Conservation (phyloP, 371 early-diverging fungal genomes). For the Mucor mucedo region DNA sequence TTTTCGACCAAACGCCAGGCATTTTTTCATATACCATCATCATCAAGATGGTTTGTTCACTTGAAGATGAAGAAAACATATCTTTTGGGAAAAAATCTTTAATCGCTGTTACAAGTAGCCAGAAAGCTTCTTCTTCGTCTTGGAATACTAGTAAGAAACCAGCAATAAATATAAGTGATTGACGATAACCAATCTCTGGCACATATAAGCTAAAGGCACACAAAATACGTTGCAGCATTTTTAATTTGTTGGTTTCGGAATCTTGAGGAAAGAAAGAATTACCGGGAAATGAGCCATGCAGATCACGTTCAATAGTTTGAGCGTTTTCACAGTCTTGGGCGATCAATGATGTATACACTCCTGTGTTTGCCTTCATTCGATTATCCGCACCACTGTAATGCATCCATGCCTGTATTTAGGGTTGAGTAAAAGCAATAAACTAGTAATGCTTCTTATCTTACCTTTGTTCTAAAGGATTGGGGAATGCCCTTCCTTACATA, state of each 20-base stretch:
- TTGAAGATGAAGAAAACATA: slow-evolving; percentile 79
- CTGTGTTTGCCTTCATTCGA: slow-evolving; percentile 60
- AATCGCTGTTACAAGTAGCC: slow-evolving; percentile 78
- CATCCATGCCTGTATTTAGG: slow-evolving; percentile 69
- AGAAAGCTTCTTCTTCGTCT: slow-evolving; percentile 82
- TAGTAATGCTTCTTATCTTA: slow-evolving; percentile 25
- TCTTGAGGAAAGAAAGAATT: slow-evolving; percentile 67
- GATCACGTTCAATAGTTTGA: slow-evolving; percentile 75
- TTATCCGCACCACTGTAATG: slow-evolving; percentile 78
- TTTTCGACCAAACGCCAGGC: slow-evolving; percentile 63
- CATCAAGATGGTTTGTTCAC: slow-evolving; percentile 80
- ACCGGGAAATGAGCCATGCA: slow-evolving; percentile 84
- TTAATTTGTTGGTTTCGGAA: slow-evolving; percentile 52
- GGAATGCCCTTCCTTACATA: slow-evolving; percentile 85
- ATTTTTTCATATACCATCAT: slow-evolving; percentile 62
- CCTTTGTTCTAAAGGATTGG: slow-evolving; percentile 62
- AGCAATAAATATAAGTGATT: slow-evolving; percentile 82
- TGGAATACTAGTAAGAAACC: slow-evolving; percentile 77
- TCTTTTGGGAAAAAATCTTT: slow-evolving; percentile 76
- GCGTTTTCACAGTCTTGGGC: slow-evolving; percentile 60
- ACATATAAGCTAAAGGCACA: slow-evolving; percentile 70
- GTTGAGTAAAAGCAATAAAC: slow-evolving; percentile 9
- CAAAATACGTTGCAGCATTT: slow-evolving; percentile 71
- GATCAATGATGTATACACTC: slow-evolving; percentile 60
- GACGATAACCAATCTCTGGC: slow-evolving; percentile 84